Conservation (phyloP, 176 grass and related monocot species). For the Carex pumila region DNA sequence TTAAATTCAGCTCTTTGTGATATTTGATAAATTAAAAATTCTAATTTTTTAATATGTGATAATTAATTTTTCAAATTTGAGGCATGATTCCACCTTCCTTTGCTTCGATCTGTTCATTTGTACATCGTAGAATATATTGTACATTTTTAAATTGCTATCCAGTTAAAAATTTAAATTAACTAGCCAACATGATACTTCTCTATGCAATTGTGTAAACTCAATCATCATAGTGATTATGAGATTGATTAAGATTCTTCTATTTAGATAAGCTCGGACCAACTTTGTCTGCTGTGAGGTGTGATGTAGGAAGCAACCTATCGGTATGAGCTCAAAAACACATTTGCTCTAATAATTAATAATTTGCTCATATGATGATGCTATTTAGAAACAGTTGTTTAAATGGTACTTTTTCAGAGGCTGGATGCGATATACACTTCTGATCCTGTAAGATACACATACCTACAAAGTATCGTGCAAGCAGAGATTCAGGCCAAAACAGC, state of each 20-base stretch:
- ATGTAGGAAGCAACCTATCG: slow-evolving; percentile 21
- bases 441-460: slow-evolving; percentile 23
- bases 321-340: slow-evolving; percentile 4
- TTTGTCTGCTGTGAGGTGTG: slow-evolving; percentile 19
- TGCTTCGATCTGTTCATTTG: not conserved
- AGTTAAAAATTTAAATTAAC: not conserved
- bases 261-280: slow-evolving; percentile 28
- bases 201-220: not conserved
- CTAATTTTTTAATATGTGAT: not conserved
- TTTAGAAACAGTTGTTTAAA: not conserved
- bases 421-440: slow-evolving; percentile 33
- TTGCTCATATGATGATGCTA: not conserved
- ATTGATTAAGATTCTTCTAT: slow-evolving; percentile 1
- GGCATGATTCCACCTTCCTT: not conserved
- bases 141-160: not conserved
- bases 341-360: not conserved
- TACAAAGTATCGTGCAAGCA: slow-evolving; percentile 32
- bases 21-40: not conserved
- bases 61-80: not conserved
- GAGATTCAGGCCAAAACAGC: slow-evolving; percentile 33
- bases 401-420: slow-evolving; percentile 22
- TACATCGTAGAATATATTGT: no score
- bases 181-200: not conserved
- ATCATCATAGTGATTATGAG: not conserved
- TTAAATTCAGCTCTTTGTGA: no score